Percentiles rank a stretch among this genome's conserved stretches.
Evolutionary conservation across 2,329 filamentous ascomycete genomes (phyloP).

Genomic region (Botrytis tulipae): DNA sequence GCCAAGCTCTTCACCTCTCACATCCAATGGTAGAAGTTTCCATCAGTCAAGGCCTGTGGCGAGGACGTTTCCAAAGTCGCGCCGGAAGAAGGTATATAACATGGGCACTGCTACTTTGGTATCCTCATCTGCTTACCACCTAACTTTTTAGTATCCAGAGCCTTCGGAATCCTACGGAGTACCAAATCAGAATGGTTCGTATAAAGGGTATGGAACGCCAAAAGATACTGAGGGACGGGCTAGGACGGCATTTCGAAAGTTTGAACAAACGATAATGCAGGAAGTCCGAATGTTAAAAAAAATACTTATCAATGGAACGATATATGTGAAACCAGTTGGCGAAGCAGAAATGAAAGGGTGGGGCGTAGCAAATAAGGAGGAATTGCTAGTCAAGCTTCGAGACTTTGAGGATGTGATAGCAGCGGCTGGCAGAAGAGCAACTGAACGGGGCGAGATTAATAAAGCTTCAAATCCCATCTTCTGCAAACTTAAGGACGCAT

Average conservation of each 20-base stretch:
- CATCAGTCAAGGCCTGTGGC: slow-evolving; percentile 16
- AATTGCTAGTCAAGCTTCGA: not conserved
- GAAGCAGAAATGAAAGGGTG: not conserved
- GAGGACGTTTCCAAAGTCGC: not conserved
- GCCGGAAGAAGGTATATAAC: slow-evolving; percentile 1
- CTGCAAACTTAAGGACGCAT: slow-evolving; percentile 53
- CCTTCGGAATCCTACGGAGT: not conserved
- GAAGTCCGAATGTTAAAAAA: not conserved
- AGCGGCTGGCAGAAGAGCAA: slow-evolving; percentile 21
- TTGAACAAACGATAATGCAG: not conserved
- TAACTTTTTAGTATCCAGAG: not conserved
- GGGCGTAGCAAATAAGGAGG: not conserved
- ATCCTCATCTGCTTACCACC: not conserved
- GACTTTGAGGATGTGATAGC: not conserved
- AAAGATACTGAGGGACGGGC: not conserved
- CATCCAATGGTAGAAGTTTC: not conserved
- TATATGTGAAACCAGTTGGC: too few relatives aligned
- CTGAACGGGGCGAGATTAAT: slow-evolving; percentile 17
- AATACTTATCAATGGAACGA: not conserved
- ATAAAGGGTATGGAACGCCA: not conserved
- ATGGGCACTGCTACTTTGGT: not conserved
- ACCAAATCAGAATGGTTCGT: not conserved
- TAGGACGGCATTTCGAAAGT: not conserved
- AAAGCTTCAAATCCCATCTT: slow-evolving; percentile 32
- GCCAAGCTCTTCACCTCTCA: slow-evolving; percentile 29